Evolutionary conservation across 257 asterid species (phyloP), one percentile per base, ranked within the genome.

Genomic region (Ilex asprella): DNA sequence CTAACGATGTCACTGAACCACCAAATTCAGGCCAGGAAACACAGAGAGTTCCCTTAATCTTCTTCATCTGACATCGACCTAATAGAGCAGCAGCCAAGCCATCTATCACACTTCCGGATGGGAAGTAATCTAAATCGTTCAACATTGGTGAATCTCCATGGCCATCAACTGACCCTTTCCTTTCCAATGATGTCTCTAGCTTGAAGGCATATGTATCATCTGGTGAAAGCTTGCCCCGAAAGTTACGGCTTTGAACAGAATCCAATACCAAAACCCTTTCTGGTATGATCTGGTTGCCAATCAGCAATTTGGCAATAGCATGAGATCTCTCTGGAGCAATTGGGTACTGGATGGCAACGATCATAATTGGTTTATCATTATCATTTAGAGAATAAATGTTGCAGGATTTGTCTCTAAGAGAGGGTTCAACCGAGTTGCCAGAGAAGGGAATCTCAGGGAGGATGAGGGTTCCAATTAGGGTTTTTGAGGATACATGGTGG

Each of bases 91-190:
- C 96, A 3, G 74, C 90, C 71, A 94, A 43, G 55, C 97, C 97
- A 67, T 90, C 97, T 32, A 87, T 85, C 75, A 93, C 75, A 72
- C 99, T 93, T 65, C 99, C 99, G 11, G 99, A 93, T 13, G 97
- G 97, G 66, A 82, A 82, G 70, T 86, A 87, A 50, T 81, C 91
- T 15, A 88, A 16, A n/a, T 82, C 83, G 62, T 81, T 84, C 7
- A 90, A 61, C 31, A 85, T 65, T 0, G 68, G 69, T 11, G 78
- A 73, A 52, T 66, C 75, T 46, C 70, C 76, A 59, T 31, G 57
- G 31, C 56, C 60, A 27, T 64, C 76, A 49, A 56, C 77, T 1
- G 63, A 58, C 6, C 32, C 35, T 61, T 69, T 78, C 59, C 88
- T 85, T 70, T 89, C 96, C 21, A 49, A 60, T 16, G 90, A 78